Evolutionary conservation across 2,329 filamentous ascomycete species (phyloP), one percentile per base, ranked within the genome.

Genomic region (Plectosphaerella sp.): DNA sequence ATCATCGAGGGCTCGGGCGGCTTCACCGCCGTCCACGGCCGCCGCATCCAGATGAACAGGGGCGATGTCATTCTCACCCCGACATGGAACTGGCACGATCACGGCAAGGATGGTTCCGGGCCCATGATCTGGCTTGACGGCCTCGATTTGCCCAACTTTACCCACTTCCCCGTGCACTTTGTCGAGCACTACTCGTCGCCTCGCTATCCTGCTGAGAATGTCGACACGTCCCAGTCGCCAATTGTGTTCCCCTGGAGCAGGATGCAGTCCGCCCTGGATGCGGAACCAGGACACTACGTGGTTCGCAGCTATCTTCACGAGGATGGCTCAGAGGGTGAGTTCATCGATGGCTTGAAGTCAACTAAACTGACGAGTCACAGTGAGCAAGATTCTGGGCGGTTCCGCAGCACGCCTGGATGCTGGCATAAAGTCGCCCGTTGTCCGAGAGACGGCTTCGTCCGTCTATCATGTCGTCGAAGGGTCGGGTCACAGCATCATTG

Each of bases 51-150:
- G 3, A 80, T 82, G 75, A 59, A 70, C 20, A 65, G 69, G 0
- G 73, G 78, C 16, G 78, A 82, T 57, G 76, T 82, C 3, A 78
- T 82, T 39, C 58, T 82, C 3, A 82, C 78, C 0, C 79, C 78
- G 0, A 75, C 71, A 0, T 80, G 78, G 78, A 75, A 79, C 59
- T 81, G 75, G 70, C 77, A 80, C 53, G 78, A 81, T 56, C 78
- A 82, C 52, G 78, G 78, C 14, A 80, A 82, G 45, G 74, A 82
- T 20, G 74, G 77, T 0, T 67, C 68, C 0, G 72, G 71, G 0
- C 77, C 77, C 0, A 76, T 81, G 71, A 78, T 82, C 51, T 82
- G 79, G 79, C 70, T 82, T 1, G 79, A 82, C 57, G 77, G 74
- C 1, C 66, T 82, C 0, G 75, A 82, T 59, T 61, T 82, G 42